Evolutionary conservation across 2,329 filamentous ascomycete genomes (phyloP).

Genomic region (Ascochyta viciae-villosae): DNA sequence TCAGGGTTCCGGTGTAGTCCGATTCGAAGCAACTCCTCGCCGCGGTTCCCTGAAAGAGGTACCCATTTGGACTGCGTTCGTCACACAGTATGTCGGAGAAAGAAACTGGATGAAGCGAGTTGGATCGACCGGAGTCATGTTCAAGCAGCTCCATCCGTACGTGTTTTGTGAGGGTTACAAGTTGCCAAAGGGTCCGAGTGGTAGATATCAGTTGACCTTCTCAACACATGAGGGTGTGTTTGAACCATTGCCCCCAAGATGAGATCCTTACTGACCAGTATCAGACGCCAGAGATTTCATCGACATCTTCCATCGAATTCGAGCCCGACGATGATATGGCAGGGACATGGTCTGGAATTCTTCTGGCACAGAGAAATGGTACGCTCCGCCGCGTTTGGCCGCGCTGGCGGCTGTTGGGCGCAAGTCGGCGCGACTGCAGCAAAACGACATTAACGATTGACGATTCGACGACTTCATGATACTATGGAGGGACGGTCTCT

Average conservation of each 20-base stretch:
- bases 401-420: background rate
- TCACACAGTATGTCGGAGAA: conserved; percentile 53
- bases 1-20: conserved; percentile 57
- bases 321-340: conserved; percentile 14
- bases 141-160: conserved; percentile 60
- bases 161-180: conserved; percentile 62
- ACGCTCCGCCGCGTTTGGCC: conserved; percentile 9
- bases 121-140: conserved; percentile 53
- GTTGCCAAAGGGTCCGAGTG: conserved; percentile 36
- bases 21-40: conserved; percentile 64
- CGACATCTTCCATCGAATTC: conserved; percentile 43
- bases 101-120: conserved; percentile 57
- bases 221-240: conserved; percentile 41
- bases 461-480: conserved; percentile 37
- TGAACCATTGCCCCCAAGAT: too few species aligned
- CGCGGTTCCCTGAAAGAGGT: conserved; percentile 60
- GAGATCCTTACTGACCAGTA: background rate
- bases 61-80: conserved; percentile 65
- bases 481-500: conserved; percentile 34
- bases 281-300: conserved; percentile 41
- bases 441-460: conserved; percentile 16
- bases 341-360: background rate
- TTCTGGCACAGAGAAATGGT: background rate
- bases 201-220: conserved; percentile 46
- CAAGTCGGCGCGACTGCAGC: conserved; percentile 10